Conservation (phyloP, 257 asterid species). For the Coffea eugenioides region DNA sequence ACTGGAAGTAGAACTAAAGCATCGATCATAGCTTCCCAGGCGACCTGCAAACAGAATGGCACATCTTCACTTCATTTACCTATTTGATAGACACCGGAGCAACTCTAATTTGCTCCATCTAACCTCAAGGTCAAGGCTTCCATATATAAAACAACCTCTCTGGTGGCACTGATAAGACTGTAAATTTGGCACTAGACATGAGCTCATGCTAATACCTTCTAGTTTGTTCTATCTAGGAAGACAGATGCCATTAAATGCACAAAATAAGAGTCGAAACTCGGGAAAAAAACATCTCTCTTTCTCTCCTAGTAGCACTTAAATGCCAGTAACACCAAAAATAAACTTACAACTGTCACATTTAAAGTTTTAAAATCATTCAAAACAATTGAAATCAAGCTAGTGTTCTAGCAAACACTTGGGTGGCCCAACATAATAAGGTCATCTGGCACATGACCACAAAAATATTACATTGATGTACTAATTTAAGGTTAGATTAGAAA, state of each 20-base stretch:
- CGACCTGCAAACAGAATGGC: slow-evolving; percentile 47
- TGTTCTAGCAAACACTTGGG: neutral
- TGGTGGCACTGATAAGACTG: neutral
- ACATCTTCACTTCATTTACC: slow-evolving; percentile 8
- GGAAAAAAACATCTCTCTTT: neutral
- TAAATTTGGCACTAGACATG: neutral
- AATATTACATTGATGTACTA: neutral
- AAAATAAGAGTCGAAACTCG: too few relatives aligned
- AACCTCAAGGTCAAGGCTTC: neutral
- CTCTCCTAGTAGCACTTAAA: neutral
- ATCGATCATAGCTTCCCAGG: slow-evolving; percentile 83
- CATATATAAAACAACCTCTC: neutral
- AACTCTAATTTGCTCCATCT: neutral
- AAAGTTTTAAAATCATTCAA: neutral
- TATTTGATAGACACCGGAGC: neutral
- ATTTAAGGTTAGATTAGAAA: neutral
- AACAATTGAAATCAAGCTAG: neutral
- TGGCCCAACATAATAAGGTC: neutral
- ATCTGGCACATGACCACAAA: neutral
- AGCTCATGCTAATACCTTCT: neutral
- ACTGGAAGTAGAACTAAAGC: slow-evolving; percentile 47
- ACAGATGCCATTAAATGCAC: neutral
- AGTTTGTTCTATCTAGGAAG: neutral
- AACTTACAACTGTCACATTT: neutral
- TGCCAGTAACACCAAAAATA: neutral